phyloP scores from a whole-genome alignment of 2,329 filamentous ascomycete species.

The Gnomoniopsis smithogilvyi region DNA sequence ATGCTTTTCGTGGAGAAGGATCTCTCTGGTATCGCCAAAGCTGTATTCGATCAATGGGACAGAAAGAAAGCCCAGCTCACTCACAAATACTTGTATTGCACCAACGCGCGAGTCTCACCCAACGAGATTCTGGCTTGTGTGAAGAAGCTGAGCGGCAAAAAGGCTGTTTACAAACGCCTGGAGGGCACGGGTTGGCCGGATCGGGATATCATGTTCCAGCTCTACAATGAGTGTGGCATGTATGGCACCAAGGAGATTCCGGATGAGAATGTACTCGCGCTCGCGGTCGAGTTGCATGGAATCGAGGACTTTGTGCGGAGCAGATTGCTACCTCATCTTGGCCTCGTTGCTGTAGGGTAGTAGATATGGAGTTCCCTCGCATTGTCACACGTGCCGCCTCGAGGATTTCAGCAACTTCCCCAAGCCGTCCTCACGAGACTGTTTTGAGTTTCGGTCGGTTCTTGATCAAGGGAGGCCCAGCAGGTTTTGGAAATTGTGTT shows the following conservation, averaged over 20 bases:
- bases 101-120: background rate
- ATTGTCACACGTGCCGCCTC: too few species aligned
- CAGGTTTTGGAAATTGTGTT: too few species aligned
- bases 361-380: background rate
- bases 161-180: background rate
- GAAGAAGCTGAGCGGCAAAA: background rate
- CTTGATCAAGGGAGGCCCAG: too few species aligned
- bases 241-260: conserved; percentile 2
- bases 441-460: too few species aligned
- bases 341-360: background rate
- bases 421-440: too few species aligned
- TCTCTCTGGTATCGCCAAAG: conserved; percentile 7
- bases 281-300: conserved; percentile 4
- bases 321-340: conserved; percentile 9
- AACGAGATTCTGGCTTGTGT: conserved; percentile 7
- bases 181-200: conserved; percentile 9
- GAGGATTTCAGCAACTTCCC: too few species aligned
- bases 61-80: background rate
- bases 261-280: conserved; percentile 4
- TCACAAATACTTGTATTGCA: conserved; percentile 9
- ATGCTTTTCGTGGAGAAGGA: conserved; percentile 17
- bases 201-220: conserved; percentile 8
- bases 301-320: conserved; percentile 7
- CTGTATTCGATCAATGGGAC: conserved; percentile 13
- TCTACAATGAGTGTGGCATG: conserved; percentile 10